phyloP scores from a whole-genome alignment of 768 basidiomycete species.

The Termitomyces sp. region DNA sequence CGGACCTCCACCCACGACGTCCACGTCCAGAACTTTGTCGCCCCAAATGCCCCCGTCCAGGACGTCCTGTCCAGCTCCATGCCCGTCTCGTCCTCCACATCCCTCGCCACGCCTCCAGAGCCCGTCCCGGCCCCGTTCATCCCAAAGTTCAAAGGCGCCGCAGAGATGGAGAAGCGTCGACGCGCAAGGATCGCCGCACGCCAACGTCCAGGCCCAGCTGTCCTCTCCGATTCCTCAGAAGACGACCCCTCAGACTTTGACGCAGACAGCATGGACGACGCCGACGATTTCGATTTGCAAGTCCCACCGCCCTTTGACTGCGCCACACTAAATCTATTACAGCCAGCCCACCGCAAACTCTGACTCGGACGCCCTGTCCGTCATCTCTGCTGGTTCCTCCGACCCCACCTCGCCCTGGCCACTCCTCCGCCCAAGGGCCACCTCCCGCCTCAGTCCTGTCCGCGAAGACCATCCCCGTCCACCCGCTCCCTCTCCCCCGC shows the following conservation, averaged over 20 bases:
- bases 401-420: slow-evolving; percentile 43
- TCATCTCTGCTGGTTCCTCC: slow-evolving; percentile 54
- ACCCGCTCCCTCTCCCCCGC: slow-evolving; percentile 31
- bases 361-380: slow-evolving; percentile 59
- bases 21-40: slow-evolving; percentile 30
- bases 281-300: slow-evolving; percentile 78
- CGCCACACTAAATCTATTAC: too few species aligned
- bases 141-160: slow-evolving; percentile 76
- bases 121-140: slow-evolving; percentile 53
- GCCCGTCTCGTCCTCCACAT: slow-evolving; percentile 18
- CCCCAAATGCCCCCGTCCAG: slow-evolving; percentile 26
- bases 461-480: slow-evolving; percentile 32
- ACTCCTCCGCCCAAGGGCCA: slow-evolving; percentile 30
- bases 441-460: slow-evolving; percentile 53
- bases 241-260: slow-evolving; percentile 49
- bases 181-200: slow-evolving; percentile 62
- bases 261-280: slow-evolving; percentile 52
- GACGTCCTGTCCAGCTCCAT: slow-evolving; percentile 24
- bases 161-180: slow-evolving; percentile 80
- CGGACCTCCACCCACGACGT: slow-evolving; percentile 41
- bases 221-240: slow-evolving; percentile 49
- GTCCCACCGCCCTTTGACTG: slow-evolving; percentile 16
- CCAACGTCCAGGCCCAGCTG: slow-evolving; percentile 32
- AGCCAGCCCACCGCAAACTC: slow-evolving; percentile 35
- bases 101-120: slow-evolving; percentile 23